These are phyloP conservation scores for Colletotrichum ledebouriae DNA, from an alignment of 2,329 filamentous ascomycete species.

Conservation along the genomic window DNA sequence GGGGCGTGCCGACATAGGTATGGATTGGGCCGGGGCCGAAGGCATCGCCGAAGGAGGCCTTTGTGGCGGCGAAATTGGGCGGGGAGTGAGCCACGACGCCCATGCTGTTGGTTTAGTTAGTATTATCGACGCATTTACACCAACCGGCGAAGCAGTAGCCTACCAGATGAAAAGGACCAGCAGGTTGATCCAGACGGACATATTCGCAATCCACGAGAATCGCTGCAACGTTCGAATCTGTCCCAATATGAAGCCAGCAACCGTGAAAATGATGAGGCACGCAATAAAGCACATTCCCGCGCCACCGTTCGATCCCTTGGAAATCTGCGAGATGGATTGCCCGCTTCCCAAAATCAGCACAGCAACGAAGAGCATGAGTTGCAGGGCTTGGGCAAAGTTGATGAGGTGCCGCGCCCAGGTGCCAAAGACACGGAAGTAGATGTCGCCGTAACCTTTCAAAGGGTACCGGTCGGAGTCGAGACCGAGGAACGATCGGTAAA, in stretches of 20 bases:
- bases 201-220: slow-evolving; percentile 68
- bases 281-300: slow-evolving; percentile 65
- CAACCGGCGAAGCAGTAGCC: slow-evolving; percentile 15
- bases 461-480: slow-evolving; percentile 63
- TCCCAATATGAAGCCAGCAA: slow-evolving; percentile 64
- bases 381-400: slow-evolving; percentile 63
- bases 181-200: slow-evolving; percentile 69
- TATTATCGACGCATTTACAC: background rate
- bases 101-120: slow-evolving; percentile 55
- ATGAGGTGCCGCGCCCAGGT: slow-evolving; percentile 58
- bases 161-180: slow-evolving; percentile 64
- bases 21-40: slow-evolving; percentile 49
- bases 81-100: slow-evolving; percentile 62
- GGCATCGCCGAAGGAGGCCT: slow-evolving; percentile 48
- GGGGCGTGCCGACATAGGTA: slow-evolving; percentile 53
- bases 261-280: slow-evolving; percentile 64
- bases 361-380: slow-evolving; percentile 64
- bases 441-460: slow-evolving; percentile 60
- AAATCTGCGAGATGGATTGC: slow-evolving; percentile 67
- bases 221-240: slow-evolving; percentile 68
- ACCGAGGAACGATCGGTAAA: slow-evolving; percentile 61
- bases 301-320: slow-evolving; percentile 48
- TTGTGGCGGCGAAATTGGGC: slow-evolving; percentile 60
- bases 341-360: slow-evolving; percentile 67
- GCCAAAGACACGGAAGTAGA: slow-evolving; percentile 63